phyloP scores from a whole-genome alignment of 176 grass and related monocot species.

The Hyparrhenia diplandra region DNA sequence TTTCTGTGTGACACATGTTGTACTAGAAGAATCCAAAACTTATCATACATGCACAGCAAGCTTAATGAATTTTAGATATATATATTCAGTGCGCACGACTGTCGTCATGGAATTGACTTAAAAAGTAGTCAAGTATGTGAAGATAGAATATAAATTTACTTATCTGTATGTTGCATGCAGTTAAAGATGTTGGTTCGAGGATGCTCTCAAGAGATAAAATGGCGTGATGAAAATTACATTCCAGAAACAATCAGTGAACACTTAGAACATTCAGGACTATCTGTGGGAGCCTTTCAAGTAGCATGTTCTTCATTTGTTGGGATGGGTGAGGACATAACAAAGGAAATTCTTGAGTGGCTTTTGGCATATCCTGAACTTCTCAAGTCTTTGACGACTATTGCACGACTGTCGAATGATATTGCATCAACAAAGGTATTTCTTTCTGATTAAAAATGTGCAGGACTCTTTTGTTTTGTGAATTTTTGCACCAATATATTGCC shows the following conservation, averaged over 20 bases:
- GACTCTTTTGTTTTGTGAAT: background rate
- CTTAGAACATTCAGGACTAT: background rate
- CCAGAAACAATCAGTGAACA: conserved; percentile 32
- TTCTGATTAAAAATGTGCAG: background rate
- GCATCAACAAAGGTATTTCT: conserved; percentile 14
- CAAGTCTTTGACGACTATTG: background rate
- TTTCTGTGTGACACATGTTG: background rate
- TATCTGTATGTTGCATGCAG: background rate
- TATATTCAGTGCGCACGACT: background rate
- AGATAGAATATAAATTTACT: background rate
- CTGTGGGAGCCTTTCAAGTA: background rate
- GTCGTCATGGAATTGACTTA: background rate
- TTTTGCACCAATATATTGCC: background rate
- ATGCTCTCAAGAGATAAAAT: conserved; percentile 15
- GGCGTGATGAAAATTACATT: conserved; percentile 2
- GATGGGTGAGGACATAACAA: conserved; percentile 15
- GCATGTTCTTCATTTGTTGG: conserved; percentile 23
- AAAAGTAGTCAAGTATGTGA: background rate
- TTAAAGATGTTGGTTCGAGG: background rate
- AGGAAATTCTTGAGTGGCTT: conserved; percentile 19
- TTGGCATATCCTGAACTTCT: conserved; percentile 20
- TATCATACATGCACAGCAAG: background rate
- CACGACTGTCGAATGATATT: conserved; percentile 25
- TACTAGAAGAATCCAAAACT: background rate
- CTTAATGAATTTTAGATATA: background rate